phyloP scores from a whole-genome alignment of 2,329 filamentous ascomycete genomes.

The Eutypa lata region DNA sequence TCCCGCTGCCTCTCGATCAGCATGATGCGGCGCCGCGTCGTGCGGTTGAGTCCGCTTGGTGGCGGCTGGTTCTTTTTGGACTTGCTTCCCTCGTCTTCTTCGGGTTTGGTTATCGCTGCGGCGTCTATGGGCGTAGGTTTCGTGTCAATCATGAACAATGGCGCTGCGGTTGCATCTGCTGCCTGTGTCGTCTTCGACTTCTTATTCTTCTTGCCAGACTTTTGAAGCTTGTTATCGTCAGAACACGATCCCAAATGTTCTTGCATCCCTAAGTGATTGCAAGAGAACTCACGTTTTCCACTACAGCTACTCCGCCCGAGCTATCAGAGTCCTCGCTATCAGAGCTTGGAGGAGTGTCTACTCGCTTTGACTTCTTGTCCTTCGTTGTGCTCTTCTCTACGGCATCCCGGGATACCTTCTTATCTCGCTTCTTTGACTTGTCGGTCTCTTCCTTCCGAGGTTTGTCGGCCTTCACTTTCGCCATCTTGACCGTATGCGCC shows the following conservation, averaged over 20 bases:
- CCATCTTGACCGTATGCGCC: conserved; percentile 14
- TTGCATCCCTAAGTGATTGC: conserved; percentile 47
- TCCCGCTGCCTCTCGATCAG: conserved; percentile 25
- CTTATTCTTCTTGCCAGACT: conserved; percentile 58
- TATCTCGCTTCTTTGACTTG: conserved; percentile 19
- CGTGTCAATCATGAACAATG: conserved; percentile 23
- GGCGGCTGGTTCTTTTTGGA: not conserved
- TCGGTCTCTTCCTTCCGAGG: conserved; percentile 17
- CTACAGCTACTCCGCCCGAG: conserved; percentile 4
- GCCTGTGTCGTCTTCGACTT: conserved; percentile 36
- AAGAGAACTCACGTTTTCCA: conserved; percentile 7
- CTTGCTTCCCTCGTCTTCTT: conserved; percentile 3
- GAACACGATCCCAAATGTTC: conserved; percentile 48
- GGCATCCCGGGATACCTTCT: conserved; percentile 1
- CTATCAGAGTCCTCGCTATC: conserved; percentile 3
- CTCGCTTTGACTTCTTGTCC: conserved; percentile 10
- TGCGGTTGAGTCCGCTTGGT: conserved; percentile 20
- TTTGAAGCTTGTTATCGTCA: conserved; percentile 65
- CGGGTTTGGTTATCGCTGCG: conserved; percentile 1
- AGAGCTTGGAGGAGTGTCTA: conserved; percentile 4
- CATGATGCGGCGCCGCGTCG: conserved; percentile 23
- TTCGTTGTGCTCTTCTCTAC: conserved; percentile 8
- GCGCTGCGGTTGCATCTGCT: conserved; percentile 4
- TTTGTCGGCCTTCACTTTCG: conserved; percentile 15
- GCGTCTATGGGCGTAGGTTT: conserved; percentile 20